phyloP scores from a whole-genome alignment of 306 rosid genomes.

The Boehmeria nivea region DNA sequence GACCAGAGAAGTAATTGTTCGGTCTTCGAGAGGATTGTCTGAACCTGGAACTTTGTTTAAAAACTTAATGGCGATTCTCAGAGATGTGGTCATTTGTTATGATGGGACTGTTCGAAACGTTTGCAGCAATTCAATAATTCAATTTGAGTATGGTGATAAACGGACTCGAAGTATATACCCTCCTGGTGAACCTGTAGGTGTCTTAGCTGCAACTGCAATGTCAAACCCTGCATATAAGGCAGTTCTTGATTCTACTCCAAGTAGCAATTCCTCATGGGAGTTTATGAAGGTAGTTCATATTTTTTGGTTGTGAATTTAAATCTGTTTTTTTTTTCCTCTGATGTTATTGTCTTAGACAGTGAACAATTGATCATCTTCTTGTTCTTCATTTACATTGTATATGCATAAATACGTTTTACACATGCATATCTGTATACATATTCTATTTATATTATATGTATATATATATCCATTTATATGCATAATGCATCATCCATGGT shows the following conservation, averaged over 20 bases:
- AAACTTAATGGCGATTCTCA: constrained; percentile 90
- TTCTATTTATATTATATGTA: too few relatives aligned
- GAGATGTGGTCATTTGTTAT: constrained; percentile 83
- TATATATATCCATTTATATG: too few relatives aligned
- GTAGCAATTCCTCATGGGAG: constrained; percentile 95
- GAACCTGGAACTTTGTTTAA: constrained; percentile 94
- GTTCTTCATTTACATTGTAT: background rate
- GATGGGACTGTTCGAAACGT: constrained; percentile 93
- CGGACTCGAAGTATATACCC: constrained; percentile 53
- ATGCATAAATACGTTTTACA: too few relatives aligned
- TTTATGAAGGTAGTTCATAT: constrained; percentile 71
- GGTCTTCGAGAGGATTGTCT: constrained; percentile 89
- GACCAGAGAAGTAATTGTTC: constrained; percentile 71
- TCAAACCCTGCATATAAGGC: constrained; percentile 97
- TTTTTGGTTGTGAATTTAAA: constrained; percentile 10
- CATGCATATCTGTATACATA: too few relatives aligned
- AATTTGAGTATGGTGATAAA: constrained; percentile 78
- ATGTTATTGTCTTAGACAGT: too few relatives aligned
- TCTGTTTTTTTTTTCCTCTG: background rate
- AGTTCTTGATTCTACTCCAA: constrained; percentile 87
- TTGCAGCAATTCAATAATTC: constrained; percentile 76
- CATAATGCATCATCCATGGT: too few relatives aligned
- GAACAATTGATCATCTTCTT: too few relatives aligned
- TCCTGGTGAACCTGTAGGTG: constrained; percentile 98
- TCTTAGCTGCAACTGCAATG: constrained; percentile 93